Evolutionary conservation across 345 rosid genomes (phyloP), one percentile per base, ranked within the genome.

Genomic region (Arabis hirsuta): DNA sequence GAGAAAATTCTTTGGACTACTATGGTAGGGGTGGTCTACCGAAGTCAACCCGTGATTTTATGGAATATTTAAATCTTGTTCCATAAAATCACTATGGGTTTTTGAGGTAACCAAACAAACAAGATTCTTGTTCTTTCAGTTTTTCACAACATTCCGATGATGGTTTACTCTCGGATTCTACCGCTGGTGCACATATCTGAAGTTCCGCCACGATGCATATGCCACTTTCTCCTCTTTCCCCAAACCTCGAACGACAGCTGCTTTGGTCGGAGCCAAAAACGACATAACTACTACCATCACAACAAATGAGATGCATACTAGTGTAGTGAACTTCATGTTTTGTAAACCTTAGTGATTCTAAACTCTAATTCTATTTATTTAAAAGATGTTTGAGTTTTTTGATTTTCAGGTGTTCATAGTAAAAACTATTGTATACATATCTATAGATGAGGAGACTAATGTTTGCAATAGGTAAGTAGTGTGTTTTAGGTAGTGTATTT

Each of bases 61-160:
- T 22, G 24, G 24, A 22, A 22, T 22, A 22, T 22, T 22, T 22
- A 22, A 22, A 22, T 2, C 24, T 22, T 16, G 16, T 16, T 16
- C 16, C 16, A 16, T 16, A 16, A 16, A 16, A 16, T 16, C 16
- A 16, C 16, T 16, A 16, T 22, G 0, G 24, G 24, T 22, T 22
- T 22, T 22, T 22, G 24, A 22, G 24, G 24, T 22, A 22, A 22
- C 24, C 24, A 22, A 1, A 22, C 24, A 90, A 67, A 78, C 96
- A 88, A 0, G 91, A 78, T 57, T 45, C 12, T 84, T 86, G 91
- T 76, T 84, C 78, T 73, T 66, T 81, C 72, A 85, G 7, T 65
- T 64, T 85, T 51, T 8, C 44, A 69, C 94, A 90, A 81, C 96
- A 86, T 43, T 32, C 3, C 1, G 2, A 2, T 0, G 87, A 50